Conservation (phyloP, 768 basidiomycete genomes). For the Lactifluus echinatus region DNA sequence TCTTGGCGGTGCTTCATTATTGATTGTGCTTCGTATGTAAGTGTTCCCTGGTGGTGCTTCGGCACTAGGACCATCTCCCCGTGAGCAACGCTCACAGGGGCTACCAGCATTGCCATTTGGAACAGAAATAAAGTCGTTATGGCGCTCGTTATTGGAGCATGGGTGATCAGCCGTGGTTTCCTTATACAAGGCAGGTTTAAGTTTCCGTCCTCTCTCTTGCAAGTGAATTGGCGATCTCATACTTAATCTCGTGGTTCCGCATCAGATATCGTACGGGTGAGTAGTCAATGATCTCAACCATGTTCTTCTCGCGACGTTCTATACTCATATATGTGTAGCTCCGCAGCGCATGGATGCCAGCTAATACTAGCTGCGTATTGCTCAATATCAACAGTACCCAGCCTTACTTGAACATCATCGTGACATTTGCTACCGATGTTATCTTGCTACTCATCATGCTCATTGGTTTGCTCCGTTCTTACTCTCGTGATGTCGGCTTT, state of each 20-base stretch:
- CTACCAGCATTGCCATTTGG: background rate
- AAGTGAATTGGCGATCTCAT: background rate
- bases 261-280: background rate
- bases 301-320: background rate
- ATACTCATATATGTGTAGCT: background rate
- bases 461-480: background rate
- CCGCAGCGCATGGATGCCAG: background rate
- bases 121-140: background rate
- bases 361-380: background rate
- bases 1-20: background rate
- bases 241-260: background rate
- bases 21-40: background rate
- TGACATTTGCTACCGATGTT: conserved; percentile 1
- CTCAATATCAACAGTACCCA: background rate
- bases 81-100: background rate
- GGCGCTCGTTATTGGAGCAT: background rate
- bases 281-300: background rate
- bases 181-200: background rate
- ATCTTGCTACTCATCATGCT: conserved; percentile 1
- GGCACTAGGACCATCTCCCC: too few species aligned
- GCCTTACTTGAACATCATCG: background rate
- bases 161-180: background rate
- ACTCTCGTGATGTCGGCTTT: background rate
- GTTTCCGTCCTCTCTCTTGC: background rate
- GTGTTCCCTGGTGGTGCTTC: too few species aligned